These are phyloP conservation scores for Phoenix dactylifera DNA, from an alignment of 176 grass and related monocot genomes.

Conservation along the genomic window DNA sequence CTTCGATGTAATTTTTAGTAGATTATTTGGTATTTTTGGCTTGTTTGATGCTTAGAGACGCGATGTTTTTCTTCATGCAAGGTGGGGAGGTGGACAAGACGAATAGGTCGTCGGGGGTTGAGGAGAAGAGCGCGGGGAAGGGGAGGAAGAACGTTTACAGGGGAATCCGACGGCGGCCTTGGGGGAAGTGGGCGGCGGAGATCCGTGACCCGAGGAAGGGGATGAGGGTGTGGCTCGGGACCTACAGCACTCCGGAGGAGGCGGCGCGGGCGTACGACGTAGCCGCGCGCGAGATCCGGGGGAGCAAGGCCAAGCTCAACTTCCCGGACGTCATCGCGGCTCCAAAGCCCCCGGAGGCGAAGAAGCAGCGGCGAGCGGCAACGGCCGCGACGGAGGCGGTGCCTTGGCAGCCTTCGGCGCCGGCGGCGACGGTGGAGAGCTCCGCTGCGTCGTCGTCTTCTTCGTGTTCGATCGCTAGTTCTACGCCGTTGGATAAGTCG, in stretches of 20 bases:
- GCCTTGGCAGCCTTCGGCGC: background rate
- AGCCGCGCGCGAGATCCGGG: slow-evolving; percentile 59
- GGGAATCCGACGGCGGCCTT: slow-evolving; percentile 58
- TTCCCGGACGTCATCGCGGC: slow-evolving; percentile 25
- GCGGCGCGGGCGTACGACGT: slow-evolving; percentile 69
- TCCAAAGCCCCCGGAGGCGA: too few relatives aligned
- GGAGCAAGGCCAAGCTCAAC: slow-evolving; percentile 67
- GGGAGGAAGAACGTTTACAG: slow-evolving; percentile 54
- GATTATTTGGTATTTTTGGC: too few relatives aligned
- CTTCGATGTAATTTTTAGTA: too few relatives aligned
- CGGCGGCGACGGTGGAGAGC: slow-evolving; percentile 11
- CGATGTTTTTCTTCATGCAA: background rate
- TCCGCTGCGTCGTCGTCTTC: background rate
- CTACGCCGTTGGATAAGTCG: background rate
- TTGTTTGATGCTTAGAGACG: background rate
- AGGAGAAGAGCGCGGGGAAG: slow-evolving; percentile 6
- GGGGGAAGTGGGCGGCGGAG: slow-evolving; percentile 92
- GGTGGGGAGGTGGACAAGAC: background rate
- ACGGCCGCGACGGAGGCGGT: too few relatives aligned
- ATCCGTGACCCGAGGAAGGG: slow-evolving; percentile 80
- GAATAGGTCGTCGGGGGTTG: background rate
- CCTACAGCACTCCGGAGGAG: slow-evolving; percentile 64
- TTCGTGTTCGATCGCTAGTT: too few relatives aligned
- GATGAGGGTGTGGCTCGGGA: slow-evolving; percentile 77
- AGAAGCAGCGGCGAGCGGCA: slow-evolving; percentile 6